Evolutionary conservation across 2,329 filamentous ascomycete species (phyloP).

Genomic region (Pseudogymnoascus destructans): DNA sequence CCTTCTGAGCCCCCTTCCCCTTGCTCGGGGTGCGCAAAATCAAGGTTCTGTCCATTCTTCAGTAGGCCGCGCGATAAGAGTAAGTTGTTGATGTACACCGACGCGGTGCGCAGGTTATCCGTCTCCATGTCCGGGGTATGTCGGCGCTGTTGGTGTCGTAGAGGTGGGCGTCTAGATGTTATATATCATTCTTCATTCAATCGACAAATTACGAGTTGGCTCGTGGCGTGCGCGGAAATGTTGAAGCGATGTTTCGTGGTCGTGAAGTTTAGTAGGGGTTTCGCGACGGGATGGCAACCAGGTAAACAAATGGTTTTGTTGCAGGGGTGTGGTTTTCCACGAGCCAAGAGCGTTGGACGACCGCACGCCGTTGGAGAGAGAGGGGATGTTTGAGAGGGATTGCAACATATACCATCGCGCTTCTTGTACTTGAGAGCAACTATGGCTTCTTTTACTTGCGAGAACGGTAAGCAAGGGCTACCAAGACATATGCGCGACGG

Average conservation of each 20-base stretch:
- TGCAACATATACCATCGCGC: background rate
- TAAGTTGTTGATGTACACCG: constrained; percentile 61
- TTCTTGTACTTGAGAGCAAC: background rate
- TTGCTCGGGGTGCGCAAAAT: constrained; percentile 64
- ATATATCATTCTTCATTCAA: background rate
- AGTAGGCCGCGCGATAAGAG: constrained; percentile 52
- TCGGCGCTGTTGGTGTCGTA: background rate
- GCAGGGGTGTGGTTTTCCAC: background rate
- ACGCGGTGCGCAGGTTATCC: constrained; percentile 52
- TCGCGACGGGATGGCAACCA: background rate
- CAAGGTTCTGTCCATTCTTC: constrained; percentile 58
- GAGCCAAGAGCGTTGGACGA: background rate
- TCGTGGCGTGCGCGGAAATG: background rate
- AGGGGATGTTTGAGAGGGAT: background rate
- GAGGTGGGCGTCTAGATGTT: background rate
- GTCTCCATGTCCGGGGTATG: constrained; percentile 20
- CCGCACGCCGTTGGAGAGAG: background rate
- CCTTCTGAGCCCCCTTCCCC: constrained; percentile 48
- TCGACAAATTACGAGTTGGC: no score
- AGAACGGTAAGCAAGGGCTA: background rate
- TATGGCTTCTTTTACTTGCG: background rate
- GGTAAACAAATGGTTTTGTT: background rate
- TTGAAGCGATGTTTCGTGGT: background rate
- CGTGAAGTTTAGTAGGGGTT: background rate
- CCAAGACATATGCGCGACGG: background rate